These are phyloP conservation scores for Purshia tridentata DNA, from an alignment of 306 rosid genomes.

Conservation along the genomic window DNA sequence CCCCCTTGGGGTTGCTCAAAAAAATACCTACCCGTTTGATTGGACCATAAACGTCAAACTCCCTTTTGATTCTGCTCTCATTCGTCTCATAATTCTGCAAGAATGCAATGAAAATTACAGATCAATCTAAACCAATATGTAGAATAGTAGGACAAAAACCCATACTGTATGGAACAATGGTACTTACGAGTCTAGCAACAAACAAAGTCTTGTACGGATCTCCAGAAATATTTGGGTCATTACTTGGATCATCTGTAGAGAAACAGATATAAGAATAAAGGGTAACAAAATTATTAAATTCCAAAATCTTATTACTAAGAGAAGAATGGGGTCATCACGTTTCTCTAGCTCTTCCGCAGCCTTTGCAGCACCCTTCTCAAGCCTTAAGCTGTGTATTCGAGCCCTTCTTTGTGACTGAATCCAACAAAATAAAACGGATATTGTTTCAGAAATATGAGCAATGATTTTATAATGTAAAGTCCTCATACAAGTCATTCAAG, in stretches of 20 bases:
- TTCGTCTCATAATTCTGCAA: conserved; percentile 90
- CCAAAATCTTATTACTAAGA: conserved; percentile 1
- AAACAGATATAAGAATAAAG: conserved; percentile 26
- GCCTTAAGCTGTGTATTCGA: conserved; percentile 73
- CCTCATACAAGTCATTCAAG: not conserved
- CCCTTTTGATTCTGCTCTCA: conserved; percentile 98
- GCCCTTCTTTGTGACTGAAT: conserved; percentile 73
- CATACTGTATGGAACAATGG: conserved; percentile 8
- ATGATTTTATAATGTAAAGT: not conserved
- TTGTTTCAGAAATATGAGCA: not conserved
- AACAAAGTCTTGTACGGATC: conserved; percentile 97
- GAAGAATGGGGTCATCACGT: conserved; percentile 46
- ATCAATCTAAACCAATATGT: conserved; percentile 13
- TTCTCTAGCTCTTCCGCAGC: conserved; percentile 91
- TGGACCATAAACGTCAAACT: conserved; percentile 97
- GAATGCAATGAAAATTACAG: conserved; percentile 12
- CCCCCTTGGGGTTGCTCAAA: conserved; percentile 60
- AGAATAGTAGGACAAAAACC: not conserved
- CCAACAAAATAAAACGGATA: conserved; percentile 21
- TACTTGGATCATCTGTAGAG: conserved; percentile 74
- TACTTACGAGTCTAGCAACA: conserved; percentile 88
- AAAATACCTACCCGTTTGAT: conserved; percentile 99
- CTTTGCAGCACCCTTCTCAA: conserved; percentile 89
- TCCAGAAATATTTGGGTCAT: conserved; percentile 77
- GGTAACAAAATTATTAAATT: not conserved